A percentile compares a stretch with the other conserved stretches of the same genome.
Conservation (phyloP, 169 alveolate species). For the Eimeria zaria region DNA sequence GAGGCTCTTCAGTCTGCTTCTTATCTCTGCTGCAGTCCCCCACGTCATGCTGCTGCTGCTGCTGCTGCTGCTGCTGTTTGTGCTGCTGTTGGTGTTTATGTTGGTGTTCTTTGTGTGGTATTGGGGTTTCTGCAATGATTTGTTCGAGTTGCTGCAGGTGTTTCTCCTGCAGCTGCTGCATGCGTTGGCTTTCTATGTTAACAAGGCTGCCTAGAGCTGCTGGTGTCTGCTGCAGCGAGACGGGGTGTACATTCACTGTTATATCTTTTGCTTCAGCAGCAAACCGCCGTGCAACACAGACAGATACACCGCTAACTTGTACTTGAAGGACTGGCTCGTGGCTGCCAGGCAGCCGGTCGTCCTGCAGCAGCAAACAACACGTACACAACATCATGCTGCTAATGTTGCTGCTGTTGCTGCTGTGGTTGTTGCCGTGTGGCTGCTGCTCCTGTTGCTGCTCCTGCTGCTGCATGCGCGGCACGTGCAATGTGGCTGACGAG, state of each 20-base stretch:
- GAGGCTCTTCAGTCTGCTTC: not conserved
- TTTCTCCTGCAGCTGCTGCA: constrained; percentile 57
- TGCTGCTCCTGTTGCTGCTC: constrained; percentile 22
- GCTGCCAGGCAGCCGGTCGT: not conserved
- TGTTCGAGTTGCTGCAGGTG: not conserved
- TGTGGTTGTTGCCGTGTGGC: not conserved
- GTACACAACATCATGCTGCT: not conserved
- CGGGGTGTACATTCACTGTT: constrained; percentile 38
- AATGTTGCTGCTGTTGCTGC: not conserved
- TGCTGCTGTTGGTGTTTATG: constrained; percentile 16
- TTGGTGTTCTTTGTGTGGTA: constrained; percentile 2
- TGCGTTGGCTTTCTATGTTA: constrained; percentile 14
- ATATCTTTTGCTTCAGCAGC: not conserved
- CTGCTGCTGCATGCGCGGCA: not conserved
- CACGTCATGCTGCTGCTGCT: not conserved
- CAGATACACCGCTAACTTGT: constrained; percentile 3
- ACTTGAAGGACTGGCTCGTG: constrained; percentile 69
- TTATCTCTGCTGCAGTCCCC: not conserved
- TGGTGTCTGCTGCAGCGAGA: constrained; percentile 36
- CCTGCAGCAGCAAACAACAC: constrained; percentile 46
- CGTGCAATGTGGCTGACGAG: not conserved
- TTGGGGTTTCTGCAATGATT: not conserved
- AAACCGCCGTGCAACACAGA: not conserved
- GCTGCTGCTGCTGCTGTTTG: not conserved
- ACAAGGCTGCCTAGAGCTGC: not conserved